These are phyloP conservation scores for Marchantia polymorpha DNA, from an alignment of 225 moss, liverwort and hornwort species.

Conservation along the genomic window DNA sequence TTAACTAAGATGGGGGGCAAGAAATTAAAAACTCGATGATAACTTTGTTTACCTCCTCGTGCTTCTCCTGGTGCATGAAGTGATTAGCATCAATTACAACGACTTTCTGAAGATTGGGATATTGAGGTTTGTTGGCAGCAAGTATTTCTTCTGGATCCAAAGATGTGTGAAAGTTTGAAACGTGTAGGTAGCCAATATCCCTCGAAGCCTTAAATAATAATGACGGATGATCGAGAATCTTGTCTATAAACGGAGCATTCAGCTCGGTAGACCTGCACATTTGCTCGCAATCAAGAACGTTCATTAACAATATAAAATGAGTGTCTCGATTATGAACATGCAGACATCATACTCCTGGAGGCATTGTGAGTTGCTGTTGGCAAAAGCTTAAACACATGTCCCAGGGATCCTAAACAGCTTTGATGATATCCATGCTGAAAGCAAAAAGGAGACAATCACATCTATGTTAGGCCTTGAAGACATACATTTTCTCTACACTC, in stretches of 20 bases:
- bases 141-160: not conserved
- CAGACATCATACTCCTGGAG: not conserved
- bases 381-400: not conserved
- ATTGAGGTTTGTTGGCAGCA: not conserved
- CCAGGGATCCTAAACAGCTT: not conserved
- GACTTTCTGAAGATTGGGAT: not conserved
- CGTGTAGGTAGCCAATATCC: not conserved
- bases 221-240: not conserved
- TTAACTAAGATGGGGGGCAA: too few relatives aligned
- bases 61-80: not conserved
- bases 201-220: not conserved
- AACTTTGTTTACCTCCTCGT: not conserved
- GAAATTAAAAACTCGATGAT: not conserved
- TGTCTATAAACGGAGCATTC: not conserved
- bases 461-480: not conserved
- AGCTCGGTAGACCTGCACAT: not conserved
- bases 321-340: not conserved
- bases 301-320: not conserved
- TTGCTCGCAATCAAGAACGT: not conserved
- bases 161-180: too few relatives aligned
- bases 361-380: not conserved
- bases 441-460: not conserved
- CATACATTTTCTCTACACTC: too few relatives aligned
- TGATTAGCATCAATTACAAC: not conserved
- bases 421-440: not conserved